Evolutionary conservation across 1,284 basidiomycete species (phyloP).

Genomic region (Naganishia sp.): DNA sequence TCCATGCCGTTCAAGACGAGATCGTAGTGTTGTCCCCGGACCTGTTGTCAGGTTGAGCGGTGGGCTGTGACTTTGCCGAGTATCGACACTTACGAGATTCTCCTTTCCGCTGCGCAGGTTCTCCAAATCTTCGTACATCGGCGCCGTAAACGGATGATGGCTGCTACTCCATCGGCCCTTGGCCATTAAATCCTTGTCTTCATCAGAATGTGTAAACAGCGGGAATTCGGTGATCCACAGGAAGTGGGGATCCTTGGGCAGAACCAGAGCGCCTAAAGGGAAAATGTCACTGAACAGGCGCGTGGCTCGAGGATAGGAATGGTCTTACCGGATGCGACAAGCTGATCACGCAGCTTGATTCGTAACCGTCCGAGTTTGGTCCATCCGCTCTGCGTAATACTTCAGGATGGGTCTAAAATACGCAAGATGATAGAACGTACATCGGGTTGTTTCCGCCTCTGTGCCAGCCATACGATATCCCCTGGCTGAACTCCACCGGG

Average conservation of each 20-base stretch:
- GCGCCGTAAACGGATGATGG: constrained; percentile 95
- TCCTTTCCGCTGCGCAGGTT: constrained; percentile 69
- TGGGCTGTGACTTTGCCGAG: neutral
- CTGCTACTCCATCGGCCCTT: constrained; percentile 84
- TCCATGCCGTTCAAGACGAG: constrained; percentile 93
- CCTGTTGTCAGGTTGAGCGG: constrained; percentile 54
- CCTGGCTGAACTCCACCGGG: constrained; percentile 53
- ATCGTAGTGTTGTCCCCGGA: constrained; percentile 94
- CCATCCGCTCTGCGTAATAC: constrained; percentile 68
- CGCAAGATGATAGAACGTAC: constrained; percentile 46
- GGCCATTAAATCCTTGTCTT: constrained; percentile 81
- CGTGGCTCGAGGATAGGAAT: neutral
- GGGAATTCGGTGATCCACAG: constrained; percentile 96
- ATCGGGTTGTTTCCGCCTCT: constrained; percentile 57
- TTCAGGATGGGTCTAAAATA: constrained; percentile 20
- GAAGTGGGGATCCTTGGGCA: constrained; percentile 71
- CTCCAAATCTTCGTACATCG: constrained; percentile 82
- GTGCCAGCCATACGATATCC: constrained; percentile 60
- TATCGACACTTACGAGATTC: constrained; percentile 59
- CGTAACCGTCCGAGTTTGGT: constrained; percentile 76
- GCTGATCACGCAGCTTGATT: constrained; percentile 63
- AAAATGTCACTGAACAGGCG: neutral
- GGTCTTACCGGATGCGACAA: constrained; percentile 65
- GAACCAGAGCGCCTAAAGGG: constrained; percentile 59
- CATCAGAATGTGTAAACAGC: constrained; percentile 82